Conservation (phyloP, 2,329 filamentous ascomycete species). For the Nannizziopsis arthrosporioides region DNA sequence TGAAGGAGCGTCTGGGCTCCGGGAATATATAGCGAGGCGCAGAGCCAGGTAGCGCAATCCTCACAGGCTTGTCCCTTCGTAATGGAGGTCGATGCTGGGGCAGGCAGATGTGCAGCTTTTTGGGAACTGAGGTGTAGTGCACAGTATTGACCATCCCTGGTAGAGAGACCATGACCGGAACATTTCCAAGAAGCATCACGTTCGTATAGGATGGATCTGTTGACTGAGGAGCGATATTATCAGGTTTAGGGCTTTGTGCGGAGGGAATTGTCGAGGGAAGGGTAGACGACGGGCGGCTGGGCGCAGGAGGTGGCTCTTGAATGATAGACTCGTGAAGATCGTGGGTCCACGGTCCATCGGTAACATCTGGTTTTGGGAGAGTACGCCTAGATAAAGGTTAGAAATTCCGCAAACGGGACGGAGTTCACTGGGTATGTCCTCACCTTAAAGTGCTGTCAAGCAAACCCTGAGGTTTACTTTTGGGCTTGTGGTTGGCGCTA, state of each 20-base stretch:
- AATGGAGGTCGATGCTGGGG: conserved; percentile 90
- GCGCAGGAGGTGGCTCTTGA: conserved; percentile 27
- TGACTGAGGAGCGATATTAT: conserved; percentile 42
- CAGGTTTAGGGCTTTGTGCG: conserved; percentile 26
- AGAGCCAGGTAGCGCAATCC: conserved; percentile 74
- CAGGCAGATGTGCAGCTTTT: conserved; percentile 85
- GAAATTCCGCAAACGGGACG: not conserved
- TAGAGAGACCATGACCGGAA: conserved; percentile 70
- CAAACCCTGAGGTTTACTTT: conserved; percentile 45
- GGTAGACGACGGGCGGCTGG: conserved; percentile 21
- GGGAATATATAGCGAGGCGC: conserved; percentile 83
- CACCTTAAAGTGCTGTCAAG: conserved; percentile 39
- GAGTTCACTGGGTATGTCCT: not conserved
- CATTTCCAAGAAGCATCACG: conserved; percentile 71
- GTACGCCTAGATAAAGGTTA: conserved; percentile 26
- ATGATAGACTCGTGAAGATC: conserved; percentile 71
- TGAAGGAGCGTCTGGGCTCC: conserved; percentile 80
- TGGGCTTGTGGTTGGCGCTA: conserved; percentile 38
- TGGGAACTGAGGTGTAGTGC: conserved; percentile 60
- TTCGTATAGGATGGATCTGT: conserved; percentile 67
- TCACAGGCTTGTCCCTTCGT: conserved; percentile 88
- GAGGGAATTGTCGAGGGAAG: conserved; percentile 19
- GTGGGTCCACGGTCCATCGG: conserved; percentile 74
- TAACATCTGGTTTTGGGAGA: conserved; percentile 39
- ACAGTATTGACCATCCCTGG: conserved; percentile 62